Evolutionary conservation across 176 grass and related monocot genomes (phyloP), one percentile per base, ranked within the genome.

Genomic region (Aegilops bicornis): DNA sequence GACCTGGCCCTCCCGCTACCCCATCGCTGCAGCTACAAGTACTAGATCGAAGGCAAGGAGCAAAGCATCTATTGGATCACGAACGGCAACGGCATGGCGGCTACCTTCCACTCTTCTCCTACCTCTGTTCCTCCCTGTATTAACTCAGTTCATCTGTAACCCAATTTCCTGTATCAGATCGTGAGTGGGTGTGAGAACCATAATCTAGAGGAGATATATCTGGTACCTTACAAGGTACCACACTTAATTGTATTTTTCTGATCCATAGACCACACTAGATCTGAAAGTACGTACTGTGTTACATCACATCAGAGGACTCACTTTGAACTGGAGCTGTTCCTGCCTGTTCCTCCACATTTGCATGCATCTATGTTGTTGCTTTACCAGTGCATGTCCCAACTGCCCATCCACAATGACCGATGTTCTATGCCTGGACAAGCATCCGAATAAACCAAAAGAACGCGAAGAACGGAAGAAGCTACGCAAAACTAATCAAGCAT

Each of bases 301-400:
- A 78, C 24, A 86, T 86, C 84, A 86, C 84, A 86, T 90, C 88
- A 58, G 54, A 48, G 73, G 31, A 23, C 24, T 78, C 79, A 86
- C 84, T 90, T 90, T 64, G 78, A 73, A 50, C 83, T 73, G 64
- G 79, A 79, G 64, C 54, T 71, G 64, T 60, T 64, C 70, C 69
- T 58, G 56, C 56, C 70, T 39, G 77, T 69, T 76, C 81, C 85
- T 60, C 64, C 17, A 31, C n/a, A 35, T 79, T 84, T 83, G 69
- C 60, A 89, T 47, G 65, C 67, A 89, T 59, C 17, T 22, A 59
- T 47, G 65, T 5, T 64, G 45, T 32, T 85, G 76, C 70, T 85
- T 85, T 89, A 63, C 66, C 47, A 40, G 33, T 70, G 78, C 83
- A 77, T 89, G 79, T 54, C 50, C 50, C 66, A 69, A 64, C n/a